Conservation (phyloP, 345 rosid genomes). For the Eucalyptus caleyi region DNA sequence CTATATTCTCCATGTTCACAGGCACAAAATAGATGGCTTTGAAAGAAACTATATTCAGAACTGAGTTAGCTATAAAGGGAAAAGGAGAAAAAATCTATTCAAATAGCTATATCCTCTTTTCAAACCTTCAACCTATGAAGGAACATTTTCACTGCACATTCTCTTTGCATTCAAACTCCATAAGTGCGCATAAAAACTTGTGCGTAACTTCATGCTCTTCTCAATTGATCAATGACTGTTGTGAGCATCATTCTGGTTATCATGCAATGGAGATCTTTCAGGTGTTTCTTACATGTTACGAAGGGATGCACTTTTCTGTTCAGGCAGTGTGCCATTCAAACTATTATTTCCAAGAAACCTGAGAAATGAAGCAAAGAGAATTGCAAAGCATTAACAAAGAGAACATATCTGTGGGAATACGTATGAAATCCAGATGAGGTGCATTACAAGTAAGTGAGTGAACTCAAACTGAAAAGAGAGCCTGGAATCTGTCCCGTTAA, state of each 20-base stretch:
- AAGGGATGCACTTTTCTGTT: slow-evolving; percentile 25
- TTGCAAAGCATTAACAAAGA: neutral
- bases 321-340: slow-evolving; percentile 45
- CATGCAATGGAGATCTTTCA: neutral
- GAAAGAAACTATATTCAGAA: neutral
- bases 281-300: slow-evolving; percentile 32
- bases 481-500: slow-evolving; percentile 11
- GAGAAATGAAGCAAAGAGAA: neutral
- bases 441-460: slow-evolving; percentile 41
- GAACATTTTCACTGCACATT: no score
- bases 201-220: fast-evolving
- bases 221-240: neutral
- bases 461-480: slow-evolving; percentile 22
- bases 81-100: neutral
- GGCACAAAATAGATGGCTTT: neutral
- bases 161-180: neutral
- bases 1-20: neutral
- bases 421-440: neutral
- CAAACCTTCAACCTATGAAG: no score
- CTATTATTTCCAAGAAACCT: slow-evolving; percentile 63
- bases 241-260: neutral
- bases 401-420: neutral
- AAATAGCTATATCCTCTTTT: neutral
- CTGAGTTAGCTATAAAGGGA: neutral
- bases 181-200: neutral